A percentile compares a stretch with the other conserved stretches of the same genome.
These are phyloP conservation scores for Chrysochromulina tobinii DNA, from an alignment of 78 protist species.

Conservation along the genomic window DNA sequence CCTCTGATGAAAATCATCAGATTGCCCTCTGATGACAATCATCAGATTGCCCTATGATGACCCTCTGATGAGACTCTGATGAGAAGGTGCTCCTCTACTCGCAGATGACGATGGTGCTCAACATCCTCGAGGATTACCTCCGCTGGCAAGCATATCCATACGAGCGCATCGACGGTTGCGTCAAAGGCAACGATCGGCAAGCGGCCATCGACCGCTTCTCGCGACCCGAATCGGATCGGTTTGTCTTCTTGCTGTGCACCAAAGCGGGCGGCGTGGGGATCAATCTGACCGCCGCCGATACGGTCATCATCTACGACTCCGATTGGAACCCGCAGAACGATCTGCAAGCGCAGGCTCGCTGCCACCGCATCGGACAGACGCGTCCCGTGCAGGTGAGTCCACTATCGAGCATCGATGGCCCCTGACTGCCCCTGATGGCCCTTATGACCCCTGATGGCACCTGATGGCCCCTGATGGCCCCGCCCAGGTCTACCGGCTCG, in stretches of 20 bases:
- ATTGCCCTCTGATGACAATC: no score
- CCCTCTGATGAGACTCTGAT: no score
- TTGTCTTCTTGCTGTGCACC: conserved; percentile 93
- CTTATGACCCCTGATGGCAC: no score
- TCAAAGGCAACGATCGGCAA: background rate
- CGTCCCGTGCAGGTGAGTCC: background rate
- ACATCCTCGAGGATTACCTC: conserved; percentile 84
- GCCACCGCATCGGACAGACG: conserved; percentile 70
- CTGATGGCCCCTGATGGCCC: background rate
- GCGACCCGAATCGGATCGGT: conserved; percentile 26
- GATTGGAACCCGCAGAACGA: conserved; percentile 66
- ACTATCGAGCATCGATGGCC: background rate
- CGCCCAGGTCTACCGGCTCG: conserved; percentile 51
- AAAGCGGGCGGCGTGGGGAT: conserved; percentile 79
- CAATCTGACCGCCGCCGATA: conserved; percentile 82
- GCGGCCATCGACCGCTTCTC: conserved; percentile 44
- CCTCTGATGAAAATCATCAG: no score
- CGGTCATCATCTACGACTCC: conserved; percentile 88
- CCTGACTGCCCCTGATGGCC: no score
- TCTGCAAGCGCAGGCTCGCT: conserved; percentile 25
- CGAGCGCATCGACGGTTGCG: conserved; percentile 94
- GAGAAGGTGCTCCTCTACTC: no score
- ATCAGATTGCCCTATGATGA: no score
- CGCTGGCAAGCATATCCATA: conserved; percentile 51
- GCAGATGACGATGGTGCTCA: conserved; percentile 94